Percentiles rank a stretch among this genome's conserved stretches.
Evolutionary conservation across 169 alveolate species (phyloP).

Genomic region (Eimeria maxima): DNA sequence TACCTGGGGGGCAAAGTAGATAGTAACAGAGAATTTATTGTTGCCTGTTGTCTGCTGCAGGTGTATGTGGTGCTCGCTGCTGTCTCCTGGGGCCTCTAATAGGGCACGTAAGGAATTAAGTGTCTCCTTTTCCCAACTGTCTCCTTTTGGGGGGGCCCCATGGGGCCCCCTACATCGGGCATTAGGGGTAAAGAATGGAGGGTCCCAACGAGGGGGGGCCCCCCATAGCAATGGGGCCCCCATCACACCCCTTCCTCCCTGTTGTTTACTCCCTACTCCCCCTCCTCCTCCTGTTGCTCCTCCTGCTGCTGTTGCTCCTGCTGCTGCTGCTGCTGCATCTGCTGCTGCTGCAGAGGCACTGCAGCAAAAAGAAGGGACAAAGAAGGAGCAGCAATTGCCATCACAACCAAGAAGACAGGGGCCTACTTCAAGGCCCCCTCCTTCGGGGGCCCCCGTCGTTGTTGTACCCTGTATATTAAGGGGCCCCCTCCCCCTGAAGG

Average conservation of each 20-base stretch:
- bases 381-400: not conserved
- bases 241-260: not conserved
- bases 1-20: conserved; percentile 49
- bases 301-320: too few species aligned
- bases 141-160: not conserved
- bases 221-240: not conserved
- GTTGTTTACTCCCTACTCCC: too few species aligned
- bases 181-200: not conserved
- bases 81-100: conserved; percentile 16
- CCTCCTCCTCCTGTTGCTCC: too few species aligned
- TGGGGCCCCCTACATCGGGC: too few species aligned
- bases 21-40: not conserved
- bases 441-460: not conserved
- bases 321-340: too few species aligned
- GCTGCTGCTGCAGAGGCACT: not conserved
- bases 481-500: not conserved
- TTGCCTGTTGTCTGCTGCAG: not conserved
- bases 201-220: not conserved
- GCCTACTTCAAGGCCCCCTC: too few species aligned
- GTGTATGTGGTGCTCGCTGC: not conserved
- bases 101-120: not conserved
- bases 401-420: not conserved
- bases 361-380: conserved; percentile 17
- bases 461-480: not conserved
- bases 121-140: not conserved